Percentiles rank a stretch among this genome's conserved stretches.
Conservation (phyloP, 1,284 basidiomycete species). For the Sporisorium scitamineum region DNA sequence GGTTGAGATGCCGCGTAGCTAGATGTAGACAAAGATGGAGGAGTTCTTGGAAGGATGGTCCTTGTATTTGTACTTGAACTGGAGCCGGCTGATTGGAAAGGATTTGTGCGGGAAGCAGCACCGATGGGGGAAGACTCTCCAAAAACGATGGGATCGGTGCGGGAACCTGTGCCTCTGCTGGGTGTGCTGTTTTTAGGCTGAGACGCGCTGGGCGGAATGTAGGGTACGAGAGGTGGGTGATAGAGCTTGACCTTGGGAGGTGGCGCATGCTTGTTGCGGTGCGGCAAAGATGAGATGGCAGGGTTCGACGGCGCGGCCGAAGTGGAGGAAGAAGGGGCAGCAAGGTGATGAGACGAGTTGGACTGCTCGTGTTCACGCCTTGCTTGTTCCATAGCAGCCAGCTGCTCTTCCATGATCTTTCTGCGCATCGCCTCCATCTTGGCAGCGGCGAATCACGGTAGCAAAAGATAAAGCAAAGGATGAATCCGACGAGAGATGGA, state of each 20-base stretch:
- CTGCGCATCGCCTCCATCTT: conserved; percentile 53
- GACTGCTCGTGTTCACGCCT: conserved; percentile 24
- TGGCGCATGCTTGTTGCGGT: conserved; percentile 49
- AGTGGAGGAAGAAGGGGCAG: conserved; percentile 11
- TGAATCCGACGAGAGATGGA: background rate
- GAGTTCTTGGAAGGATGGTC: conserved; percentile 4
- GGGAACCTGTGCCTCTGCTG: conserved; percentile 23
- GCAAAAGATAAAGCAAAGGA: background rate
- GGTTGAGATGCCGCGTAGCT: conserved; percentile 40
- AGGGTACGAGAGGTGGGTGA: conserved; percentile 36
- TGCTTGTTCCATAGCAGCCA: conserved; percentile 37
- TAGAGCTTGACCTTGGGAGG: conserved; percentile 54
- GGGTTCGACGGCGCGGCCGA: conserved; percentile 10
- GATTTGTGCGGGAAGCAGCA: conserved; percentile 4
- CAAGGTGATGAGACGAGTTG: background rate
- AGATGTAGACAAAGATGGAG: conserved; percentile 12
- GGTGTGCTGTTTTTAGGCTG: background rate
- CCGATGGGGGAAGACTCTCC: conserved; percentile 39
- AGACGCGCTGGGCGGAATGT: conserved; percentile 6
- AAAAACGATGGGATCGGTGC: conserved; percentile 44
- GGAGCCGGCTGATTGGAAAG: conserved; percentile 11
- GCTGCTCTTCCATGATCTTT: conserved; percentile 52
- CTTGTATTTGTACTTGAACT: background rate
- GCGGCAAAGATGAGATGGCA: conserved; percentile 36
- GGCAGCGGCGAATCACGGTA: background rate